Percentiles rank a stretch among this genome's conserved stretches.
Conservation (phyloP, 345 rosid genomes). For the Populus ilicifolia region DNA sequence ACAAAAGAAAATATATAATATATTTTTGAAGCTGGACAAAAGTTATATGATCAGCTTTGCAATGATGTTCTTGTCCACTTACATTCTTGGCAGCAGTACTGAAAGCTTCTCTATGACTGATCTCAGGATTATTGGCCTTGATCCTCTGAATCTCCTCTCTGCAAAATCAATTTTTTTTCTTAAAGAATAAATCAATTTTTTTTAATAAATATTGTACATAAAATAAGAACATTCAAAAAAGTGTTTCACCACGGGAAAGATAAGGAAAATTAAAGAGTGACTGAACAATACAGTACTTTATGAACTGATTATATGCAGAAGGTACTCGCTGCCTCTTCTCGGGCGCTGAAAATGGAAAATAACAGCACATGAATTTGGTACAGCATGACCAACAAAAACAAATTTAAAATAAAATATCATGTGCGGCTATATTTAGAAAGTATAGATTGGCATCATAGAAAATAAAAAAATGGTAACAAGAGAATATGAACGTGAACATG, state of each 20-base stretch:
- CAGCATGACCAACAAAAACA: neutral
- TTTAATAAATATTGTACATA: neutral
- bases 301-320: constrained; percentile 97
- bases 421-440: neutral
- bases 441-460: neutral
- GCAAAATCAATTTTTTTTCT: neutral
- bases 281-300: constrained; percentile 47
- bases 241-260: neutral
- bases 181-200: neutral
- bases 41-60: neutral
- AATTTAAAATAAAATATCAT: neutral
- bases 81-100: constrained; percentile 98
- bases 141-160: constrained; percentile 99
- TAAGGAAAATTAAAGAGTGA: neutral
- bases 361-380: constrained; percentile 12
- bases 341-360: constrained; percentile 58
- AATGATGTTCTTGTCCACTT: constrained; percentile 22
- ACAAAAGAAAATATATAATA: neutral
- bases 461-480: neutral
- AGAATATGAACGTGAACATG: neutral
- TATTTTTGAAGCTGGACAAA: neutral
- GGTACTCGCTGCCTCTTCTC: constrained; percentile 99
- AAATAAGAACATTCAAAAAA: neutral
- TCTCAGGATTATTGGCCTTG: constrained; percentile 91
- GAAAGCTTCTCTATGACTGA: constrained; percentile 97